Base-by-base conservation (phyloP, 192 early-diverging fungal genomes). In the Backusella tarrabulga region DNA sequence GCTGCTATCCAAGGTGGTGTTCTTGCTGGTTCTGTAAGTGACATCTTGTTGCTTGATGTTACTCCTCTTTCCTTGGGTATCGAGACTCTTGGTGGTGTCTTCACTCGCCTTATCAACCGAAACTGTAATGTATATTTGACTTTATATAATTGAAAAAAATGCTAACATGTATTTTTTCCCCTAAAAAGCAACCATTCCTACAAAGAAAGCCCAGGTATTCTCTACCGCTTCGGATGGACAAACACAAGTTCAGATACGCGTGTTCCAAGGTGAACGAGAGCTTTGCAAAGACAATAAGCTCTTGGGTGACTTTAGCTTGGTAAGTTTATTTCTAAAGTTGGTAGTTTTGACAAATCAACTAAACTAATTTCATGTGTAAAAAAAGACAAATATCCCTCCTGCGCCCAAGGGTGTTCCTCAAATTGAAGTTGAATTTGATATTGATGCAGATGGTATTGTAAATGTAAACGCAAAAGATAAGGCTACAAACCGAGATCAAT, bases 201-300 rank as follows among this genome's bases (percentile, higher is more conserved):
- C 98, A 85, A 99, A 99, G 89, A 99, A 99, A 88, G 92, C 93
- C n/a, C 98, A 99, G 85, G 91, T 95, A 76, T 99, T 99, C 90
- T 98, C 98, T 79, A 99, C 98, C 46, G 97, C 98, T 11, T 96
- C 96, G 42, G 98, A 99, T 82, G 97, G 96, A 7, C 98, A 99
- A 85, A 98, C 97, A 42, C 95, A 96, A 74, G 97, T 99, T 74
- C 93, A 98, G 81, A 96, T 99, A 86, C 94, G 92, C 86, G 97
- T 99, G 32, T 99, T 92, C 93, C 98, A 99, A 85, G 98, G 98
- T 74, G 98, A 99, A 91, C 93, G 98, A 87, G 96, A 99, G 85
- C 88, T 99, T 26, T 93, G 94, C 70, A 91, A 92, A 70, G 98
- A 98, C 90, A 99, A 99, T 93, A 99, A 99, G 87, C 82, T 99